Percentiles rank a stretch among this genome's conserved stretches.
These are phyloP conservation scores for Polymyxa betae DNA, from an alignment of 208 protist genomes.

Conservation along the genomic window DNA sequence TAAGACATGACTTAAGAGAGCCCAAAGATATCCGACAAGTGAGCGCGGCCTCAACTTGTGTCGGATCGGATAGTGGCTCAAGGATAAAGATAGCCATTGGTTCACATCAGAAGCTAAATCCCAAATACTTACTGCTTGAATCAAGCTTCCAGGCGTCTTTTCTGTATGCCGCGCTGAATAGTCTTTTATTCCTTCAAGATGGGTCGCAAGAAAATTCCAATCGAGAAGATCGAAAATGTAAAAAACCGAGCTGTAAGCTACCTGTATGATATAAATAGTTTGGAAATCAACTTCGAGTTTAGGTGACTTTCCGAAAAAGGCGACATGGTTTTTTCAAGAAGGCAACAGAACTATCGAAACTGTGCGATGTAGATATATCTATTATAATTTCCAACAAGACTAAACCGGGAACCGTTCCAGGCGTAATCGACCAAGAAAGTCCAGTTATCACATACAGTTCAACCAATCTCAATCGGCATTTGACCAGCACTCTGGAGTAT, in stretches of 20 bases:
- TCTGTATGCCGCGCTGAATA: no score
- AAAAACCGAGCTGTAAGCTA: slow-evolving; percentile 2
- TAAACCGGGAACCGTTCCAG: neutral
- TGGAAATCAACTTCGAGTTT: neutral
- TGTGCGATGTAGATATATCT: slow-evolving; percentile 35
- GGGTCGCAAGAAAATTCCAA: slow-evolving; percentile 31
- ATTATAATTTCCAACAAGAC: neutral
- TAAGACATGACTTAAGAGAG: no score
- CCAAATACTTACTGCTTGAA: no score
- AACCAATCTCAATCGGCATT: neutral
- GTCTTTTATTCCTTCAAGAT: neutral
- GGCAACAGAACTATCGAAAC: slow-evolving; percentile 38
- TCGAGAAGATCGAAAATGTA: slow-evolving; percentile 31
- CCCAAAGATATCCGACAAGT: no score
- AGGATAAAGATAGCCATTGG: no score
- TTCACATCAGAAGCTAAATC: no score
- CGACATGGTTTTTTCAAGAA: slow-evolving; percentile 6
- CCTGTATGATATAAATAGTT: neutral
- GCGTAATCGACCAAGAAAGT: neutral
- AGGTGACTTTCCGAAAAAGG: slow-evolving; percentile 35
- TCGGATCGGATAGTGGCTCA: no score
- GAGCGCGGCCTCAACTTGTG: no score
- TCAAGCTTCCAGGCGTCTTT: no score
- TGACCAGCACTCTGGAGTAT: neutral
- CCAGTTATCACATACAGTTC: neutral